phyloP scores from a whole-genome alignment of 2,329 filamentous ascomycete species.

The Elsinoe batatas region DNA sequence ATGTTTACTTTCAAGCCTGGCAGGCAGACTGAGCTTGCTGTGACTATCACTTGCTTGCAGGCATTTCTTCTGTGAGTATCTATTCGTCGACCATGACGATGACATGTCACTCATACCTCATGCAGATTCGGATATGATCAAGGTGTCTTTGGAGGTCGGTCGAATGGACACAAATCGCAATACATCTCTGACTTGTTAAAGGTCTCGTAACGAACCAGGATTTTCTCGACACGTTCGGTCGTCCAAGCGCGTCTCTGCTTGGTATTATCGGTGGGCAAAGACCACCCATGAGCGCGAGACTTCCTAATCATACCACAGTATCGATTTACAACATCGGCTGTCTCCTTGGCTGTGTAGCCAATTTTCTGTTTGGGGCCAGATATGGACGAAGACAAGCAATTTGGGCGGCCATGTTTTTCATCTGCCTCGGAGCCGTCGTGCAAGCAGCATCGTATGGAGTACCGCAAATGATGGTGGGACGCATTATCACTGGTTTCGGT shows the following conservation, averaged over 20 bases:
- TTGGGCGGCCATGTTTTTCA: conserved; percentile 29
- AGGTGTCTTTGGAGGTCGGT: conserved; percentile 24
- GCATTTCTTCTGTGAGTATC: conserved; percentile 10
- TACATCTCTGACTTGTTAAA: not conserved
- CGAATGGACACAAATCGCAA: not conserved
- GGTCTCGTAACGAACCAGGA: conserved; percentile 23
- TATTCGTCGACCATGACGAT: not conserved
- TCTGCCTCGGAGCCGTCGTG: conserved; percentile 18
- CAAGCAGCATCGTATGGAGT: conserved; percentile 10
- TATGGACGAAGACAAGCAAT: conserved; percentile 25
- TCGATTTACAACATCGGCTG: conserved; percentile 28
- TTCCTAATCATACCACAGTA: conserved; percentile 5
- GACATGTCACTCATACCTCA: not conserved
- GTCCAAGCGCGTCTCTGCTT: conserved; percentile 23
- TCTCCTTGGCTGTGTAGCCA: conserved; percentile 25
- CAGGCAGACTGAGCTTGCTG: conserved; percentile 11
- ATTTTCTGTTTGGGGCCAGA: conserved; percentile 24
- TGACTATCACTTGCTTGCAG: conserved; percentile 11
- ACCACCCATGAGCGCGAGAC: not conserved
- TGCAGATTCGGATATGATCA: conserved; percentile 24
- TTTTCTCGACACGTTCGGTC: conserved; percentile 24
- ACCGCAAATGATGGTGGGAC: conserved; percentile 13
- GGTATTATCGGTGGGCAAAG: conserved; percentile 23
- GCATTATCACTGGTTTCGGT: conserved; percentile 13
- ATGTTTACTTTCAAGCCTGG: conserved; percentile 12